phyloP scores from a whole-genome alignment of 2,329 filamentous ascomycete species.

The Ceratocystis papillata region DNA sequence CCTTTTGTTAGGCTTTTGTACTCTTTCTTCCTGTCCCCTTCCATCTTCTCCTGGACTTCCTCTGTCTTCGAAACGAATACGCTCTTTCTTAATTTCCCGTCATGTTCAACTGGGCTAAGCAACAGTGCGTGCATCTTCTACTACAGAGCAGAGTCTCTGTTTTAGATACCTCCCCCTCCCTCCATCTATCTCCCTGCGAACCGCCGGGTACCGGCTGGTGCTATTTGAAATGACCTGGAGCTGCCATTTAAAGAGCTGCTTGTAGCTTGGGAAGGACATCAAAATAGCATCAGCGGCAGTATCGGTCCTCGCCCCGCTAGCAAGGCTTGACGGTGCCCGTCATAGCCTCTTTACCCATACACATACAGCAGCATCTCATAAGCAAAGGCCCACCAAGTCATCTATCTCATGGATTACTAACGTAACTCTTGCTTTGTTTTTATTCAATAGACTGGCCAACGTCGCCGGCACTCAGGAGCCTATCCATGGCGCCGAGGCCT shows the following conservation, averaged over 20 bases:
- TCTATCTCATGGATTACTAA: constrained; percentile 5
- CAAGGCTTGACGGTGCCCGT: background rate
- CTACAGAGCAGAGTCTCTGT: constrained; percentile 14
- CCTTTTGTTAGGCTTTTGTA: background rate
- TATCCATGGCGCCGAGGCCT: constrained; percentile 81
- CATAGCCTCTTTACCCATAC: background rate
- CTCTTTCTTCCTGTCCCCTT: constrained; percentile 12
- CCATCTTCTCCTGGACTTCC: background rate
- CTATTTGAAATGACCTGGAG: constrained; percentile 13
- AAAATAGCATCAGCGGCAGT: background rate
- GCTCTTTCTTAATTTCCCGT: constrained; percentile 29
- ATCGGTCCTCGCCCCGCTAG: background rate
- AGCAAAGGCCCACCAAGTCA: background rate
- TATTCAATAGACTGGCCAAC: constrained; percentile 48
- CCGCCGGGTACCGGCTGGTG: constrained; percentile 25
- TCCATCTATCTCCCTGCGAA: constrained; percentile 25
- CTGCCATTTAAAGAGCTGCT: background rate
- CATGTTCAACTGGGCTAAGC: constrained; percentile 94
- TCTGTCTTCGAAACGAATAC: constrained; percentile 5
- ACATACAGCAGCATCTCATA: background rate
- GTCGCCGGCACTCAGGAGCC: constrained; percentile 94
- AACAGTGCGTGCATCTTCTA: constrained; percentile 51
- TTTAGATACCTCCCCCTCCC: constrained; percentile 16
- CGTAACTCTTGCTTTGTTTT: background rate
- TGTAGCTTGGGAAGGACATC: constrained; percentile 4